phyloP scores from a whole-genome alignment of 2,329 filamentous ascomycete species.

The Colletotrichum lupini region DNA sequence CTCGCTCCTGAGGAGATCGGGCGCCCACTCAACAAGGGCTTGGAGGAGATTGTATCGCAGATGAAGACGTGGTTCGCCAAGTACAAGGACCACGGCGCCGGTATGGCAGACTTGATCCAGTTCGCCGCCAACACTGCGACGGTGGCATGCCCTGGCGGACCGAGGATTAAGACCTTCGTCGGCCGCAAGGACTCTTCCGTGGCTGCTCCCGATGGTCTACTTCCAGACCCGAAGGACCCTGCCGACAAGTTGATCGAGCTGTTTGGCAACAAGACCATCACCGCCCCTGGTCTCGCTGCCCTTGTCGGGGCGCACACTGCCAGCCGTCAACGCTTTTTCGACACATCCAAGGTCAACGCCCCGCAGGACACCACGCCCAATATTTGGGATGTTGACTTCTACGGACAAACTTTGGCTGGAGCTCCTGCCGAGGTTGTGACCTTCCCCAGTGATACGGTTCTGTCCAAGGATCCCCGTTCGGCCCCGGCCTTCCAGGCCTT shows the following conservation, averaged over 20 bases:
- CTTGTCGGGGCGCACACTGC: conserved; percentile 66
- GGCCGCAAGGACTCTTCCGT: conserved; percentile 59
- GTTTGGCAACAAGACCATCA: conserved; percentile 65
- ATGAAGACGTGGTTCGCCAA: conserved; percentile 53
- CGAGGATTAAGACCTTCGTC: conserved; percentile 61
- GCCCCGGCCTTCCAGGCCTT: conserved; percentile 51
- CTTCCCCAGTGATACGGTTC: conserved; percentile 53
- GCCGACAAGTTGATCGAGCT: conserved; percentile 58
- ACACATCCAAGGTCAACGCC: conserved; percentile 51
- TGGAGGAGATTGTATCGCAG: conserved; percentile 54
- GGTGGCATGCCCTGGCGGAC: conserved; percentile 57
- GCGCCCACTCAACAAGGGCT: conserved; percentile 55
- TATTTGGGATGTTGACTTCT: conserved; percentile 64
- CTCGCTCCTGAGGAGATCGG: conserved; percentile 49
- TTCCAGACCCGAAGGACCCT: conserved; percentile 55
- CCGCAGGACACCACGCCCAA: conserved; percentile 64
- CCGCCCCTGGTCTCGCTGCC: conserved; percentile 60
- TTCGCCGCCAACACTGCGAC: conserved; percentile 62
- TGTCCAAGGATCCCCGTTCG: conserved; percentile 51
- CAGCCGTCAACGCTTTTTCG: conserved; percentile 58
- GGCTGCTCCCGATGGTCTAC: conserved; percentile 51
- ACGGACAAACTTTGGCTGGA: conserved; percentile 50
- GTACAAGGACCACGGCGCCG: conserved; percentile 53
- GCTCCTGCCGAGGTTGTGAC: conserved; percentile 50
- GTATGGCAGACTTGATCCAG: conserved; percentile 66